Conservation (phyloP, 1,284 basidiomycete genomes). For the Boletus semigastroideus region DNA sequence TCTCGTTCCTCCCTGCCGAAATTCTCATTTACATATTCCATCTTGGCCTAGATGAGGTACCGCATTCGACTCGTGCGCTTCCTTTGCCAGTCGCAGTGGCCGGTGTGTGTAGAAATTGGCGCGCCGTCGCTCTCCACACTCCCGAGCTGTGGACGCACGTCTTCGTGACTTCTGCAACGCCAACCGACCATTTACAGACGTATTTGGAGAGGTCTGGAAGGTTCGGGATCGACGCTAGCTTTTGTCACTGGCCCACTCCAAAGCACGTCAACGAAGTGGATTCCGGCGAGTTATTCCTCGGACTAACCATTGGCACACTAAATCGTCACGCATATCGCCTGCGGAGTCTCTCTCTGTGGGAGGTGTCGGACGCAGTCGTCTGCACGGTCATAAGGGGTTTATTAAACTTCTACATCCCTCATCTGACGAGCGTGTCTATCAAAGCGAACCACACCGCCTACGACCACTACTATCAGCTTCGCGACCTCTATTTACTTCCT, state of each 20-base stretch:
- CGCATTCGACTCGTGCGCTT: slow-evolving; percentile 1
- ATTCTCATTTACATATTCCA: slow-evolving; percentile 18
- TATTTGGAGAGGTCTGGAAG: slow-evolving; percentile 11
- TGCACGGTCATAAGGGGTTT: slow-evolving; percentile 10
- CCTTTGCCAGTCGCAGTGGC: slow-evolving; percentile 2
- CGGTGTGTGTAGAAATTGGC: slow-evolving; percentile 22
- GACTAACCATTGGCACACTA: slow-evolving; percentile 1
- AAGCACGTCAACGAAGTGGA: background rate
- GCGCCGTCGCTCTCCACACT: slow-evolving; percentile 1
- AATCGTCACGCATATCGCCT: slow-evolving; percentile 8
- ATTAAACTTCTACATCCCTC: slow-evolving; percentile 3
- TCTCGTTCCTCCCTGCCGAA: slow-evolving; percentile 20
- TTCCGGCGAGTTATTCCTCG: slow-evolving; percentile 4
- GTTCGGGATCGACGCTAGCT: slow-evolving; percentile 2
- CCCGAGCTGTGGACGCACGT: slow-evolving; percentile 18
- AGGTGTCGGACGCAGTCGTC: slow-evolving; percentile 17
- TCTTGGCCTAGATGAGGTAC: slow-evolving; percentile 4
- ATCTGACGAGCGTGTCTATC: slow-evolving; percentile 13
- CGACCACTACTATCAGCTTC: slow-evolving; percentile 9
- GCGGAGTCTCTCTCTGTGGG: slow-evolving; percentile 16
- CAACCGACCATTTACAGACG: slow-evolving; percentile 2
- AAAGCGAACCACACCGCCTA: slow-evolving; percentile 10
- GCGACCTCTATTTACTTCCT: slow-evolving; percentile 10
- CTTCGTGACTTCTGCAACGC: slow-evolving; percentile 18
- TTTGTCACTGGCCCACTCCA: slow-evolving; percentile 17